Base-by-base conservation (phyloP, 2,329 filamentous ascomycete species). In the Alternaria sp. region DNA sequence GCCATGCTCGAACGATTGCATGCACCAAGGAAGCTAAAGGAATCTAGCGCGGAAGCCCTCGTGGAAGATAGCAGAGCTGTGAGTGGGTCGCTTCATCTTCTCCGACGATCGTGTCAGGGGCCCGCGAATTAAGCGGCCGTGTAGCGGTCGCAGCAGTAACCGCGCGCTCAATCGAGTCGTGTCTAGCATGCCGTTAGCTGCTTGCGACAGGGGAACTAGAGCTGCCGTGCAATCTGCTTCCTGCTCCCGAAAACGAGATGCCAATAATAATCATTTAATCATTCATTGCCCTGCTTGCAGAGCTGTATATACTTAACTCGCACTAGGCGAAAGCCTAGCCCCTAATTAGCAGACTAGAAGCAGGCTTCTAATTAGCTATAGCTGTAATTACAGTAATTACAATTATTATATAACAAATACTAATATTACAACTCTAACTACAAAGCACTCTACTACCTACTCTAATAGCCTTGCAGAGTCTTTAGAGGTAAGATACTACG, bases 121-220 rank as follows among this genome's bases (percentile, higher is more conserved):
- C 46, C 46, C 11, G 59, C 59, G 59, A 49, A 59, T 61, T 32
- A 60, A 62, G 61, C 56, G 61, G 60, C 55, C 45, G 28, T 47
- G 59, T 59, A 56, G 58, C 50, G 54, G 58, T 55, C 54, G 43
- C 50, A 23, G 44, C 21, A 28, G 57, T 68, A 73, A 66, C 65
- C 71, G 71, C 71, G 69, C 69, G 71, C 71, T 61, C 63, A 52
- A 54, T 66, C 60, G 51, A 65, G 58, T 62, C 62, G 58, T 60
- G 54, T 57, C 46, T 64, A 43, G 57, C 50, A 60, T 61, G 55
- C 54, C 59, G 63, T 67, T 68, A 65, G 64, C 64, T 59, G 64
- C 61, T 49, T 54, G 56, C 28, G 50, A 66, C 63, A 71, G 61
- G 66, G 64, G 54, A 64, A 57, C 30, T 58, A 26, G 50, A 45